A percentile compares a stretch with the other conserved stretches of the same genome.
phyloP scores from a whole-genome alignment of 768 basidiomycete genomes.

The Chlorophyllum brunneum region DNA sequence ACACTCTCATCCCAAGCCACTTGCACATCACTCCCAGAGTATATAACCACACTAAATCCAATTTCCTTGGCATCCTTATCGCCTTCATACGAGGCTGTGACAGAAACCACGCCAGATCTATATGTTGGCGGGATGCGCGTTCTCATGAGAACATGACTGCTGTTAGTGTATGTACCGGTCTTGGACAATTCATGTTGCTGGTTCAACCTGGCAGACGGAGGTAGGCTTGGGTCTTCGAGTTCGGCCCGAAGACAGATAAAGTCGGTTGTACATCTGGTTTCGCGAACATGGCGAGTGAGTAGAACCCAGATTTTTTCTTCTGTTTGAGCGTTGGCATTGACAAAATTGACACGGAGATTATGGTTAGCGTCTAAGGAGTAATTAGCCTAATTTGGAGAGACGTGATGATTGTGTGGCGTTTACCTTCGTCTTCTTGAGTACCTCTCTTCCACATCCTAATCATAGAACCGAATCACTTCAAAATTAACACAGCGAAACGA shows the following conservation, averaged over 20 bases:
- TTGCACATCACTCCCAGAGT: slow-evolving; percentile 33
- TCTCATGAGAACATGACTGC: slow-evolving; percentile 44
- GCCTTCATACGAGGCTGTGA: slow-evolving; percentile 72
- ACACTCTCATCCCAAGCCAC: slow-evolving; percentile 46
- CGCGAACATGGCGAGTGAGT: slow-evolving; percentile 68
- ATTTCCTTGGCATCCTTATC: slow-evolving; percentile 40
- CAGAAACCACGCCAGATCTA: slow-evolving; percentile 39
- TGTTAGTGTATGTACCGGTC: slow-evolving; percentile 51
- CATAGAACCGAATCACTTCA: neutral
- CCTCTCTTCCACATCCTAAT: slow-evolving; percentile 47
- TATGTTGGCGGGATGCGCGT: slow-evolving; percentile 31
- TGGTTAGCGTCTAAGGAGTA: slow-evolving; percentile 16
- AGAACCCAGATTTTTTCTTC: slow-evolving; percentile 64
- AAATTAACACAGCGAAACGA: neutral
- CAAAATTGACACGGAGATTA: slow-evolving; percentile 6
- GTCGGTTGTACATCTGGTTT: slow-evolving; percentile 56
- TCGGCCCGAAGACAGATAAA: slow-evolving; percentile 63
- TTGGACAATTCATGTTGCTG: slow-evolving; percentile 4
- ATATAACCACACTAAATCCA: slow-evolving; percentile 67
- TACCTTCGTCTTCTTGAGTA: slow-evolving; percentile 24
- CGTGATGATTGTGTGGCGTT: slow-evolving; percentile 14
- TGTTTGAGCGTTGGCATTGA: slow-evolving; percentile 1
- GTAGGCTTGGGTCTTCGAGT: slow-evolving; percentile 37
- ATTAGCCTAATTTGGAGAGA: slow-evolving; percentile 33
- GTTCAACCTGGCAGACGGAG: slow-evolving; percentile 1